These are phyloP conservation scores for Papiliotrema terrestris DNA, from an alignment of 1,284 basidiomycete genomes.

Conservation along the genomic window DNA sequence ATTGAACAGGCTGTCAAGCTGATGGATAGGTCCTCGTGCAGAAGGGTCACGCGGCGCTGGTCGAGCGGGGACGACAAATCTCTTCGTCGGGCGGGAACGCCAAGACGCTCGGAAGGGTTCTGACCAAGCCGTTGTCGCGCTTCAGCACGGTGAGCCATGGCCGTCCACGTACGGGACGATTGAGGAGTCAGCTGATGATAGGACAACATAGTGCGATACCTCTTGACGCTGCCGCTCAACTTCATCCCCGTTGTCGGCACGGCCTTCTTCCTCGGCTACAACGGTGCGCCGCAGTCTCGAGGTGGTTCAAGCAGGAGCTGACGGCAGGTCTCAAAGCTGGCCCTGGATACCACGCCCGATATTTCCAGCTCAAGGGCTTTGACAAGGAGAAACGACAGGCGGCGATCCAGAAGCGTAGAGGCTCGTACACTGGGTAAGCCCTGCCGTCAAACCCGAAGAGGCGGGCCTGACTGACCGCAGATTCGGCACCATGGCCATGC, in stretches of 20 bases:
- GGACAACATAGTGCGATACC: slow-evolving; percentile 47
- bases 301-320: background rate
- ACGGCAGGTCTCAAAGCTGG: slow-evolving; percentile 53
- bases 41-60: slow-evolving; percentile 47
- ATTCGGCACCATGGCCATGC: slow-evolving; percentile 61
- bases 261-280: slow-evolving; percentile 55
- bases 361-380: slow-evolving; percentile 64
- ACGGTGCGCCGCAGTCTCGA: slow-evolving; percentile 25
- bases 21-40: slow-evolving; percentile 42
- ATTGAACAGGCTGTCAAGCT: background rate
- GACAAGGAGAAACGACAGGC: slow-evolving; percentile 39
- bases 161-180: background rate
- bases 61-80: slow-evolving; percentile 47
- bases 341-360: slow-evolving; percentile 61
- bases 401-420: slow-evolving; percentile 52
- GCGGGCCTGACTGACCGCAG: slow-evolving; percentile 42
- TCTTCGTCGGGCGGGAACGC: slow-evolving; percentile 23
- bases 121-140: slow-evolving; percentile 44
- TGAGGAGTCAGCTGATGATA: background rate
- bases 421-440: slow-evolving; percentile 57
- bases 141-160: slow-evolving; percentile 31
- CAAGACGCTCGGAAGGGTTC: slow-evolving; percentile 43
- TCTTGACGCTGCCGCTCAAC: slow-evolving; percentile 54
- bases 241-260: slow-evolving; percentile 66
- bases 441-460: slow-evolving; percentile 35